Evolutionary conservation across 2,329 filamentous ascomycete genomes (phyloP), one percentile per base, ranked within the genome.

Genomic region (Xylariaceae sp.): DNA sequence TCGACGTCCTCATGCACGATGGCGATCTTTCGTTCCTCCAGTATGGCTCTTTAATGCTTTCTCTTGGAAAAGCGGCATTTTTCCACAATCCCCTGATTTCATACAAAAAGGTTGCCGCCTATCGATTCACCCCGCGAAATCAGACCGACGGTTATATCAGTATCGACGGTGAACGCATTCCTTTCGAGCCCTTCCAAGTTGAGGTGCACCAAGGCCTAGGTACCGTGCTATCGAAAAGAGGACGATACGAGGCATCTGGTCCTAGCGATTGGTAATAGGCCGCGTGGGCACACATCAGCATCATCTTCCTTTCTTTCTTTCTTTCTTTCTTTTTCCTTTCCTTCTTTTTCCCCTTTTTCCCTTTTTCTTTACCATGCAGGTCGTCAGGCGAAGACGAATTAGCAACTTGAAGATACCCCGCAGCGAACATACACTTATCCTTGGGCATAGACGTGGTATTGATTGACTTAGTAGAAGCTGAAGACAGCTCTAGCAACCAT

Each of bases 101-200:
- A 32, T 92, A 96, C 70, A 82, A 85, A 64, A 99, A 99, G 70
- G 80, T 96, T 3, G 80, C 81, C n/a, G 94, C 87, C 0, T 96
- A 94, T 68, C 81, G 94, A 42, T 86, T 99, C 59, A 85, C 86
- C 3, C 94, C 94, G 0, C 84, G 82, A 51, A 74, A 86, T 59
- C 79, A 85, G 64, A 75, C 81, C 40, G 80, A 85, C 59, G 92
- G 92, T 1, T 94, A 88, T 69, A 95, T 99, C 68, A 95, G 90
- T 69, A 90, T 99, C 61, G 94, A 97, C 67, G 94, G 94, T 39
- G 94, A 99, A 73, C 80, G 81, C 51, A 78, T 95, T 2, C 88
- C 90, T 0, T 97, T 95, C 68, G 86, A 86, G 64, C 87, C 89
- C 0, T 95, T 96, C 68, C 94, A 99, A 74, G 89, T 86, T 2